Percentiles rank a stretch among this genome's conserved stretches.
phyloP scores from a whole-genome alignment of 1,139 yeast genomes.

The Hemisphaericaspora xylofermentans region DNA sequence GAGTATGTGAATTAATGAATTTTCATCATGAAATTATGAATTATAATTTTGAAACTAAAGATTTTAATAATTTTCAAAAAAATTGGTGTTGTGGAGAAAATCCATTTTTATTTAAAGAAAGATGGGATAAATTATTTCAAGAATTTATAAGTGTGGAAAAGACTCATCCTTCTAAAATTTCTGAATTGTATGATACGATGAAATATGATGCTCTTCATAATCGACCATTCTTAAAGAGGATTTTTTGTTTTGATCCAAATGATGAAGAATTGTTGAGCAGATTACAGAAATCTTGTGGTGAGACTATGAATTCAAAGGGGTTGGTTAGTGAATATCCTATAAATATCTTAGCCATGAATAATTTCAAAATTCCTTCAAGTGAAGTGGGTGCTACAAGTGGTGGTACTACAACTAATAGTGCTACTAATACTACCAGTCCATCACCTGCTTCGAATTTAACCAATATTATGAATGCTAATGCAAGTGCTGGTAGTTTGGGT shows the following conservation, averaged over 20 bases:
- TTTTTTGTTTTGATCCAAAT: constrained; percentile 70
- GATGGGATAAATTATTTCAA: constrained; percentile 96
- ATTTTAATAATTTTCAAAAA: constrained; percentile 67
- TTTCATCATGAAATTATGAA: constrained; percentile 86
- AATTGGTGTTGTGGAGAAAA: constrained; percentile 98
- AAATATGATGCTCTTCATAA: constrained; percentile 97
- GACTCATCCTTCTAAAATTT: constrained; percentile 95
- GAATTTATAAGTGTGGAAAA: constrained; percentile 93
- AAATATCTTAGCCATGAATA: constrained; percentile 72
- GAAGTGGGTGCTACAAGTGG: constrained; percentile 7
- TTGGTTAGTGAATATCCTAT: constrained; percentile 80
- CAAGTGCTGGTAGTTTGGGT: constrained; percentile 68
- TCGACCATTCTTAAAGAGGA: constrained; percentile 79
- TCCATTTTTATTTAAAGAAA: constrained; percentile 81
- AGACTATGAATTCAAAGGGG: constrained; percentile 57
- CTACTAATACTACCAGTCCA: constrained; percentile 16
- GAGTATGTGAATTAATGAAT: constrained; percentile 95
- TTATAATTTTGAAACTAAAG: constrained; percentile 68
- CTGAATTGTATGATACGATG: constrained; percentile 97
- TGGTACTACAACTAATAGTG: constrained; percentile 11
- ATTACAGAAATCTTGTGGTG: constrained; percentile 44
- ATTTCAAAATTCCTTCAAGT: constrained; percentile 60
- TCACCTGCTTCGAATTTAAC: constrained; percentile 34
- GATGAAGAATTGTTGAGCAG: constrained; percentile 42
- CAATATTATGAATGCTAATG: constrained; percentile 25